Conservation (phyloP, 148 eudicot species). For the Fagopyrum homotropicum region DNA sequence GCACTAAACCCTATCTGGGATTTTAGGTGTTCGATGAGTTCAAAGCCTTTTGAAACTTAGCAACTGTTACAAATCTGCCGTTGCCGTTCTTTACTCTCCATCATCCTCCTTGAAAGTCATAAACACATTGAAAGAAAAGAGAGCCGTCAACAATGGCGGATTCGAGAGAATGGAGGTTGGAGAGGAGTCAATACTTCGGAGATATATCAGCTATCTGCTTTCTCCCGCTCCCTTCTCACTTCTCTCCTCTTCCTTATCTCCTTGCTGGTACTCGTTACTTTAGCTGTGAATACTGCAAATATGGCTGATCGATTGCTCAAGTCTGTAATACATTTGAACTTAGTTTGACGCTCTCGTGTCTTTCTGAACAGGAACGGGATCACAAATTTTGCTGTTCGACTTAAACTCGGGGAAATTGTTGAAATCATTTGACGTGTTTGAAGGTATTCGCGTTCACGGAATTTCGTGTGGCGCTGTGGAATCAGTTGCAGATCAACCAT, state of each 20-base stretch:
- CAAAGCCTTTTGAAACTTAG: background rate
- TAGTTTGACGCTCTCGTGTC: background rate
- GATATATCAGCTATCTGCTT: constrained; percentile 90
- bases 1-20: background rate
- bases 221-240: constrained; percentile 38
- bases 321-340: background rate
- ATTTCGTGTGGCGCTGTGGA: constrained; percentile 25
- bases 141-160: constrained; percentile 18
- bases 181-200: constrained; percentile 62
- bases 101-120: no score
- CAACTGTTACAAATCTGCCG: background rate
- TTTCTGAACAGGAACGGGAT: constrained; percentile 61
- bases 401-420: constrained; percentile 32
- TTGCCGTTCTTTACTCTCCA: constrained; percentile 1
- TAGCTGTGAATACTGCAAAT: background rate
- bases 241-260: constrained; percentile 56
- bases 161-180: constrained; percentile 17
- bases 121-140: no score
- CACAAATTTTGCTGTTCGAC: constrained; percentile 65
- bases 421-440: constrained; percentile 47
- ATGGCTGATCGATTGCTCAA: constrained; percentile 1
- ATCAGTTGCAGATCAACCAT: constrained; percentile 5
- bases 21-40: background rate
- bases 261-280: constrained; percentile 50
- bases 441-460: constrained; percentile 87